A percentile compares a stretch with the other conserved stretches of the same genome.
These are phyloP conservation scores for Flaveria linearis DNA, from an alignment of 129 eudicot species.

Conservation along the genomic window DNA sequence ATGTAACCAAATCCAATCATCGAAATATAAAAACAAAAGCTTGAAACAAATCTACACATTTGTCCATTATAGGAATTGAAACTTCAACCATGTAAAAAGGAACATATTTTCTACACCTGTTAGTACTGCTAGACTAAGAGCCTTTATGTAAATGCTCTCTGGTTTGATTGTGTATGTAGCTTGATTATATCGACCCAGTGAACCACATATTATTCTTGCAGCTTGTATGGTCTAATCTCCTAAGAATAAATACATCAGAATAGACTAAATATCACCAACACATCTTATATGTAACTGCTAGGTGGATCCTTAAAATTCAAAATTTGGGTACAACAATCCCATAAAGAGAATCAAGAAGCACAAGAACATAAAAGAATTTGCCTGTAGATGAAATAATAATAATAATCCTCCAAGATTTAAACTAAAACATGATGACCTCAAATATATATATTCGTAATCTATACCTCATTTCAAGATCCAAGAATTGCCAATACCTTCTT, in stretches of 20 bases:
- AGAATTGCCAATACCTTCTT: slow-evolving; percentile 24
- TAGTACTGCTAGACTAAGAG: too few species aligned
- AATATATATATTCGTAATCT: slow-evolving; percentile 31
- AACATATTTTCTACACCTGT: too few species aligned
- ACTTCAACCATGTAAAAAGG: too few species aligned
- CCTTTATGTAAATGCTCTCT: too few species aligned
- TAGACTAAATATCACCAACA: neutral
- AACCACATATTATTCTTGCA: too few species aligned
- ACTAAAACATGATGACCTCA: slow-evolving; percentile 37
- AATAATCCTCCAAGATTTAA: slow-evolving; percentile 17
- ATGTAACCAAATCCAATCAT: slow-evolving; percentile 10
- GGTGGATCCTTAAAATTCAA: slow-evolving; percentile 8
- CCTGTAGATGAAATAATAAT: slow-evolving; percentile 30
- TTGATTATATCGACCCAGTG: too few species aligned
- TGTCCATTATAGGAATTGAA: too few species aligned
- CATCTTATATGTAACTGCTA: neutral
- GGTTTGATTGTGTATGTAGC: too few species aligned
- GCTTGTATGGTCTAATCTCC: too few species aligned
- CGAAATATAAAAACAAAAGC: neutral
- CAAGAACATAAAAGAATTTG: slow-evolving; percentile 37
- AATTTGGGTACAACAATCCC: slow-evolving; percentile 22
- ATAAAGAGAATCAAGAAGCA: slow-evolving; percentile 14
- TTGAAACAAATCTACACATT: neutral
- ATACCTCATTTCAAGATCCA: slow-evolving; percentile 30
- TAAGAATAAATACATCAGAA: neutral